Evolutionary conservation across 805 yeast species (phyloP).

Genomic region (Starmerella davenportii): DNA sequence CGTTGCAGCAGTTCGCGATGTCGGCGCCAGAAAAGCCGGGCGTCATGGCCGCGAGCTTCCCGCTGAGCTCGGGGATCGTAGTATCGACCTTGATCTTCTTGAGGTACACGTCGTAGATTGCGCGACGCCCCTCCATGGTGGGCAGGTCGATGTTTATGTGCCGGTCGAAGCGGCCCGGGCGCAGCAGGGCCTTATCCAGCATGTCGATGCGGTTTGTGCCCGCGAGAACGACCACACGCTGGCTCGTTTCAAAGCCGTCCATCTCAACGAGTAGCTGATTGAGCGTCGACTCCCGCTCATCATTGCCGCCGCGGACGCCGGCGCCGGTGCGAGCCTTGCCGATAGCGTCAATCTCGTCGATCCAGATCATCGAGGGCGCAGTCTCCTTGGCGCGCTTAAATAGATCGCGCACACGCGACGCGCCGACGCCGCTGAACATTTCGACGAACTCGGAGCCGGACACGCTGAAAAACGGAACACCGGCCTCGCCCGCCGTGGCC

Average conservation of each 20-base stretch:
- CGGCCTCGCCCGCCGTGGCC: slow-evolving; percentile 95
- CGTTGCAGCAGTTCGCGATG: slow-evolving; percentile 86
- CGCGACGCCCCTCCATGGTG: slow-evolving; percentile 75
- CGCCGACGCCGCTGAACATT: slow-evolving; percentile 95
- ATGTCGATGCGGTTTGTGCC: slow-evolving; percentile 92
- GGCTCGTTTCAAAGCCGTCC: slow-evolving; percentile 83
- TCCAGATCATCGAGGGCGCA: slow-evolving; percentile 81
- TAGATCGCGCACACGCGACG: slow-evolving; percentile 81
- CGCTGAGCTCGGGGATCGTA: slow-evolving; percentile 48
- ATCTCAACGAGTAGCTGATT: slow-evolving; percentile 85
- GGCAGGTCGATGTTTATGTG: slow-evolving; percentile 77
- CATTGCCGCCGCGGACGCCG: slow-evolving; percentile 56
- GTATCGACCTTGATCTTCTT: slow-evolving; percentile 32
- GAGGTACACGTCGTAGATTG: slow-evolving; percentile 67
- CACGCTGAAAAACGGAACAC: slow-evolving; percentile 79
- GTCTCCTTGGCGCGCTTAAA: slow-evolving; percentile 76
- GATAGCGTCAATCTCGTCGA: slow-evolving; percentile 91
- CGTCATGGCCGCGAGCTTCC: slow-evolving; percentile 75
- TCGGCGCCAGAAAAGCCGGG: slow-evolving; percentile 96
- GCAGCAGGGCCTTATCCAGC: slow-evolving; percentile 68
- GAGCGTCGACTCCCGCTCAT: slow-evolving; percentile 82
- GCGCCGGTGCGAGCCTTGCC: slow-evolving; percentile 51
- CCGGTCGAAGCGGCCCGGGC: slow-evolving; percentile 92
- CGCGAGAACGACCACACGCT: slow-evolving; percentile 83
- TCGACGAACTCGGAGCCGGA: slow-evolving; percentile 93